Evolutionary conservation across 768 basidiomycete species (phyloP), one percentile per base, ranked within the genome.

Genomic region (Russula ochroleuca): DNA sequence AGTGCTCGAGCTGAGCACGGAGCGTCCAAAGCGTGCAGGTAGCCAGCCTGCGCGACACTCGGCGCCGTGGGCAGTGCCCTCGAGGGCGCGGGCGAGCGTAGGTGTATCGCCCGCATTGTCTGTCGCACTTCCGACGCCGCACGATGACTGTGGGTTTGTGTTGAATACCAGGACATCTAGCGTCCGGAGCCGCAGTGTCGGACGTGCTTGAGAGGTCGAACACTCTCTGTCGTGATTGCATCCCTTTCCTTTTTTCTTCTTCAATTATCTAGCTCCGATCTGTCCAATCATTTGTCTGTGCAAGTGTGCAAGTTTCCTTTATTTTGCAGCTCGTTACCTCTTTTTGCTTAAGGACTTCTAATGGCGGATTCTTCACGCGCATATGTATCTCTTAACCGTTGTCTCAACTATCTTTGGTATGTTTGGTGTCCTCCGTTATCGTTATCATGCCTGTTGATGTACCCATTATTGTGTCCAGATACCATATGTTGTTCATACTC

Each of bases 31-130:
- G 35, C 66, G 68, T 6, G 52, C 68, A 19, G 66, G 59, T 25
- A 68, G 68, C 57, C 67, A 59, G 48, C 68, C 68, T 11, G 61
- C 68, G 21, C 40, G 57, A 8, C 40, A 54, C 28, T 58, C 59
- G 3, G 37, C 64, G 31, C 66, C 66, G 8, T 68, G 68, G 68
- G 43, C 48, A 0, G 59, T 61, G 14, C 47, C 54, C 7, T 61
- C 49, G 40, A 67, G 59, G n/a, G 54, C 59, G 17, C 49, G 25
- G 13, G 59, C 68, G 25, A 67, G 66, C 41, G 62, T 68, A 13
- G 59, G 54, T 28, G 57, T 68, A 11, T 67, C 67, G 15, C 56
- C 57, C 10, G 58, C 65, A 10, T 19, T 67, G 45, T 57, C 65
- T 3, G 49, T 63, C 33, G 67, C 55, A 17, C 37, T 40, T 35